Conservation (phyloP, 2,329 filamentous ascomycete species). For the Penicillium vulpinum region DNA sequence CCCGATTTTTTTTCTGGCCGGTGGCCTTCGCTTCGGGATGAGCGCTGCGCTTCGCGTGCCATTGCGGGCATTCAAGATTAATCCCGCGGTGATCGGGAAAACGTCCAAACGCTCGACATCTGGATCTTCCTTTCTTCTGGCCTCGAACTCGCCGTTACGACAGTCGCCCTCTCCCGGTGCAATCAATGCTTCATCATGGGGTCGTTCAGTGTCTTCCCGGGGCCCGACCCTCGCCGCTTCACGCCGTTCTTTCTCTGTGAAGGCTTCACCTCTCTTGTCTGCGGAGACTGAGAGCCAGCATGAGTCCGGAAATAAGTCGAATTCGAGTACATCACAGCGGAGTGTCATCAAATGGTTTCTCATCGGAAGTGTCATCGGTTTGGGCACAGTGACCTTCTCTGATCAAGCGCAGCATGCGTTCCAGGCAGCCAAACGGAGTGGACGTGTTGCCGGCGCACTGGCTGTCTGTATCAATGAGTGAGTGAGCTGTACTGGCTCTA, state of each 20-base stretch:
- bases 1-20: conserved; percentile 1
- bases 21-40: conserved; percentile 29
- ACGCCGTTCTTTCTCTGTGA: conserved; percentile 22
- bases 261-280: conserved; percentile 16
- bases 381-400: conserved; percentile 52
- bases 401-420: conserved; percentile 75
- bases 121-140: conserved; percentile 9
- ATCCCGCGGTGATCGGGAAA: conserved; percentile 31
- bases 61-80: conserved; percentile 34
- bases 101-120: conserved; percentile 19
- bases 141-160: background rate
- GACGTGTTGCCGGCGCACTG: conserved; percentile 73
- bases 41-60: conserved; percentile 35
- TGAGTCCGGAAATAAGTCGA: background rate
- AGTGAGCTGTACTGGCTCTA: conserved; percentile 29
- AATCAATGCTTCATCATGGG: background rate
- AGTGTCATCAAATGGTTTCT: conserved; percentile 36
- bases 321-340: conserved; percentile 15
- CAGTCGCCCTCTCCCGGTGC: background rate
- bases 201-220: background rate
- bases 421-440: conserved; percentile 72
- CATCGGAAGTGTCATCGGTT: conserved; percentile 40
- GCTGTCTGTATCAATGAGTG: conserved; percentile 88
- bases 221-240: background rate
- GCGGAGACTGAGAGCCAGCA: conserved; percentile 3